Conservation (phyloP, 2,329 filamentous ascomycete genomes). For the Colletotrichum sp. region DNA sequence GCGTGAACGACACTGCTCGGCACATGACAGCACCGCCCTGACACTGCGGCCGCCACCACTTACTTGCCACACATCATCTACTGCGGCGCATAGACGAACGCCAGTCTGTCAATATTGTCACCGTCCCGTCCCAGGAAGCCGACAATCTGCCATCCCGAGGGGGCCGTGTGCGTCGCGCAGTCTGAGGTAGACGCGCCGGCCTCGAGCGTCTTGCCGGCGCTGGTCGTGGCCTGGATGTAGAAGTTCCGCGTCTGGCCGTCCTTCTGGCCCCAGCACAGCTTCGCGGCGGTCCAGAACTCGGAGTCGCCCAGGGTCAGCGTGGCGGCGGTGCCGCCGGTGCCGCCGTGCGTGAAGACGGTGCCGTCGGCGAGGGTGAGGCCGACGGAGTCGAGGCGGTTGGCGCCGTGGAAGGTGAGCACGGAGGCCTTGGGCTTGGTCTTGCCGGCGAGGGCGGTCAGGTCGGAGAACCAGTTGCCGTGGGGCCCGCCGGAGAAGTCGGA, state of each 20-base stretch:
- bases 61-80: neutral
- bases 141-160: conserved; percentile 55
- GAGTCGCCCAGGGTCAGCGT: conserved; percentile 47
- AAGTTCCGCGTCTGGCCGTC: conserved; percentile 55
- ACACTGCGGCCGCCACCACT: neutral
- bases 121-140: conserved; percentile 57
- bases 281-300: conserved; percentile 55
- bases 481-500: conserved; percentile 53
- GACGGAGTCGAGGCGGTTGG: conserved; percentile 54
- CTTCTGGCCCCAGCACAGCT: conserved; percentile 56
- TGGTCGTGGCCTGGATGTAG: conserved; percentile 59
- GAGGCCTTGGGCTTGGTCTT: conserved; percentile 37
- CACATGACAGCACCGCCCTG: neutral
- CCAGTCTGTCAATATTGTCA: conserved; percentile 61
- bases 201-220: conserved; percentile 47
- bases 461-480: conserved; percentile 60
- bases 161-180: conserved; percentile 52
- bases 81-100: conserved; percentile 45
- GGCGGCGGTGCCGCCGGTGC: conserved; percentile 49
- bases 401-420: conserved; percentile 51
- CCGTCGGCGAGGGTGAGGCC: conserved; percentile 53
- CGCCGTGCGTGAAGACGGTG: conserved; percentile 55
- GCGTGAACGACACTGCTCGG: neutral
- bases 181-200: conserved; percentile 50
- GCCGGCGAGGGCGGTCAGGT: conserved; percentile 45